Conservation (phyloP, 2,329 filamentous ascomycete genomes). For the Hyphodiscus sp. region DNA sequence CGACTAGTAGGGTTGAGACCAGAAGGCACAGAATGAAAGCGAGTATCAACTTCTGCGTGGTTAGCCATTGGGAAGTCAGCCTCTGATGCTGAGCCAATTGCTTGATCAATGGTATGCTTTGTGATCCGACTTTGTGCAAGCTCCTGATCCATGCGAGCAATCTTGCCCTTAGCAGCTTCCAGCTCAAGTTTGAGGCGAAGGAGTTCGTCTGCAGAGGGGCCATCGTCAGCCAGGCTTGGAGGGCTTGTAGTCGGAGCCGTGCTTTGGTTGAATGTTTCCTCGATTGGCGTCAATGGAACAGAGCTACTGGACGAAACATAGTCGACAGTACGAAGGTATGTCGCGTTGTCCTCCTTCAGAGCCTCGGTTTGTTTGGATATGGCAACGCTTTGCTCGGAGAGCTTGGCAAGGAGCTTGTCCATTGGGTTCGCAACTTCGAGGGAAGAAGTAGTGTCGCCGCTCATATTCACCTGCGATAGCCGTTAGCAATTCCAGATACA, state of each 20-base stretch:
- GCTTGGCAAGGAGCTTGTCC: slow-evolving; percentile 67
- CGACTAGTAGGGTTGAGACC: slow-evolving; percentile 30
- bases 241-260: slow-evolving; percentile 45
- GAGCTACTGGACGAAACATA: slow-evolving; percentile 49
- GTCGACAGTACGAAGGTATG: slow-evolving; percentile 32
- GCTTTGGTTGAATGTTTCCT: slow-evolving; percentile 41
- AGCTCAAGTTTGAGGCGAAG: slow-evolving; percentile 65
- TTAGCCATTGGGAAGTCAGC: slow-evolving; percentile 31
- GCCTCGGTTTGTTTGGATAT: slow-evolving; percentile 53
- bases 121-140: slow-evolving; percentile 57
- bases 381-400: slow-evolving; percentile 64
- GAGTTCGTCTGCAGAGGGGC: slow-evolving; percentile 47
- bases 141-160: slow-evolving; percentile 66
- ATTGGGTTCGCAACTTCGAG: slow-evolving; percentile 45
- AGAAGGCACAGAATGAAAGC: slow-evolving; percentile 19
- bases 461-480: slow-evolving; percentile 42
- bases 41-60: slow-evolving; percentile 20
- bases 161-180: slow-evolving; percentile 62
- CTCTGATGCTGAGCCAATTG: slow-evolving; percentile 42
- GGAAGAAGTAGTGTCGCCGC: slow-evolving; percentile 35
- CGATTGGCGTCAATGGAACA: slow-evolving; percentile 55
- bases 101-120: slow-evolving; percentile 52
- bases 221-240: slow-evolving; percentile 41
- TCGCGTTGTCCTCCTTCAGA: slow-evolving; percentile 34
- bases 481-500: slow-evolving; percentile 20